Percentiles rank a stretch among this genome's conserved stretches.
These are phyloP conservation scores for Eucalyptus grandis DNA, from an alignment of 345 rosid species.

Conservation along the genomic window DNA sequence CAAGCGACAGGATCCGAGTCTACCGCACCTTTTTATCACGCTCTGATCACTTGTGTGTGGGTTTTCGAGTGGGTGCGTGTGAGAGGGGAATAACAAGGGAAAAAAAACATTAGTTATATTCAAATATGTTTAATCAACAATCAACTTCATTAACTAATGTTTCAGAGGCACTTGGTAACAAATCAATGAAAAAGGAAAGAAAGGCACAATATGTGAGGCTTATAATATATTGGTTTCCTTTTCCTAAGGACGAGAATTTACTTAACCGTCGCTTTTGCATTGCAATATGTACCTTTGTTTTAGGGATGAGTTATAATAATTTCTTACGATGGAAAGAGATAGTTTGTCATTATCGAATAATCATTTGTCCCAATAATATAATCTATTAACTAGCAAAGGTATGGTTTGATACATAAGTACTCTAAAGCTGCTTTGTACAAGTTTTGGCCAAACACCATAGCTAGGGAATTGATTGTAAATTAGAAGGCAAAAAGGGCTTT, in stretches of 20 bases:
- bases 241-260: not conserved
- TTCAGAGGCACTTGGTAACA: not conserved
- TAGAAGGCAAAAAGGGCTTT: not conserved
- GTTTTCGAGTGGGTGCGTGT: not conserved
- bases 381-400: not conserved
- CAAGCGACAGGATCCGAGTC: constrained; percentile 72
- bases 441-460: not conserved
- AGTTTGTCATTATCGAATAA: not conserved
- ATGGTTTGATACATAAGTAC: not conserved
- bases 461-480: not conserved
- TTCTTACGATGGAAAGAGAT: not conserved
- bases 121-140: not conserved
- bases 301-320: not conserved
- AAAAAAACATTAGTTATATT: not conserved
- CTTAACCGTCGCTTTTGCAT: not conserved
- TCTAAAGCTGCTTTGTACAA: not conserved
- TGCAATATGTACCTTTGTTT: not conserved
- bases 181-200: not conserved
- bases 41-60: not conserved
- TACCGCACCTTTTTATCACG: constrained; percentile 38
- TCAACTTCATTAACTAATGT: not conserved
- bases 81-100: not conserved
- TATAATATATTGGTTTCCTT: not conserved
- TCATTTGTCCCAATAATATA: not conserved
- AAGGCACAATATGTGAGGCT: not conserved